Base-by-base conservation (phyloP, 1,139 yeast genomes). In the Hyphopichia pseudoburtonii region DNA sequence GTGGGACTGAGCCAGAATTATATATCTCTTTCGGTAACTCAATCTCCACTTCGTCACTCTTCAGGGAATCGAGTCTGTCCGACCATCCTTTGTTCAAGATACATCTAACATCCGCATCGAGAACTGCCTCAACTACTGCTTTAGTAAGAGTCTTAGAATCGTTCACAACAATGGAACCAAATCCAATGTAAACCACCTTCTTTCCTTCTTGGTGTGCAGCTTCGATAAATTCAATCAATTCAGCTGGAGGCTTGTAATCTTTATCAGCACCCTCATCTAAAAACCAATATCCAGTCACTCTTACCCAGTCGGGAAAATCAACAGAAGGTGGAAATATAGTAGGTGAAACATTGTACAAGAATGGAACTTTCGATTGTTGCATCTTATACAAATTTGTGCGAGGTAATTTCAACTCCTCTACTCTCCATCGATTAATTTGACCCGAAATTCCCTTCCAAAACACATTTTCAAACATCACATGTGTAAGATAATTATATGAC, bases 31-130 rank as follows among this genome's bases (percentile, higher is more conserved):
- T 66, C 0, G 96, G 96, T n/a, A 87, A 60, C 22, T 66, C 76
- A 15, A 80, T 57, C 45, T 82, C 49, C 1, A 21, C 10, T 12
- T 29, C 27, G 5, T 32, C 27, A 6, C 18, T 28, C 11, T 60
- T 55, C 3, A 66, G 57, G 12, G 61, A 42, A 54, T 62, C 62
- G 29, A 81, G 58, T 35, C 96, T 66, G 48, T 86, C 95, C 0
- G 96, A 86, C 98, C 98, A 90, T 1, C 98, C 98, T 57, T 90
- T 89, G 49, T 89, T 88, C 48, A 92, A 65, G 33, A 90, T 79
- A 62, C 97, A 90, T 42, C 89, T 67, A 1, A 90, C 96, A 48
- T 78, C 96, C 4, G 96, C 82, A 35, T 78, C 78, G 11, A 70
- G 47, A 2, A 90, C 96, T 0, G 96, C 92, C 22, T 83, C 84